Evolutionary conservation across 2,329 filamentous ascomycete genomes (phyloP).

Genomic region (Knufia fluminis): DNA sequence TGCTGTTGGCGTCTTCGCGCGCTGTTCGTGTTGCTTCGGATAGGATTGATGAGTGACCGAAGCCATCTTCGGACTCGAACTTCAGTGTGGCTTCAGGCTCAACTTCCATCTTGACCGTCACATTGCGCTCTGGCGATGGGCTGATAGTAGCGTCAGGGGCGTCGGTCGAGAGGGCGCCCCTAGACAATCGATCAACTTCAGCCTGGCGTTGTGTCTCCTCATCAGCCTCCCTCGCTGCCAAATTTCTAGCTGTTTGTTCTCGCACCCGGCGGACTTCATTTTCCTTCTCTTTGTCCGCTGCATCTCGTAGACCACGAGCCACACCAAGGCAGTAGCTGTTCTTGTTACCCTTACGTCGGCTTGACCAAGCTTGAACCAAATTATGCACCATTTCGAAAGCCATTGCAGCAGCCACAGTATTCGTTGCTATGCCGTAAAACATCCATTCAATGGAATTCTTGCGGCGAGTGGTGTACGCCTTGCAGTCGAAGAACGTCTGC

Average conservation of each 20-base stretch:
- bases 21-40: not conserved
- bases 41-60: not conserved
- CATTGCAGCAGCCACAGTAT: constrained; percentile 21
- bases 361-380: constrained; percentile 20
- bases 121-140: not conserved
- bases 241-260: constrained; percentile 2
- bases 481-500: constrained; percentile 14
- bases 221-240: constrained; percentile 8
- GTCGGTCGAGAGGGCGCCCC: not conserved
- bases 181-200: not conserved
- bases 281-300: constrained; percentile 19
- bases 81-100: not conserved
- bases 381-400: constrained; percentile 24
- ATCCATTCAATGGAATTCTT: constrained; percentile 14
- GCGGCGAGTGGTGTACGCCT: constrained; percentile 7
- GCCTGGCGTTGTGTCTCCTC: not conserved
- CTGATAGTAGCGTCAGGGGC: not conserved
- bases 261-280: constrained; percentile 16
- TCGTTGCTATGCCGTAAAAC: constrained; percentile 23
- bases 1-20: not conserved
- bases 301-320: constrained; percentile 16
- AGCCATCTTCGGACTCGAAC: not conserved
- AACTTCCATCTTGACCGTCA: not conserved
- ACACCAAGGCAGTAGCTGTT: constrained; percentile 23
- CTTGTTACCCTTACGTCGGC: constrained; percentile 12